Percentiles rank a stretch among this genome's conserved stretches.
phyloP scores from a whole-genome alignment of 306 rosid genomes.

The Glycyrrhiza uralensis region DNA sequence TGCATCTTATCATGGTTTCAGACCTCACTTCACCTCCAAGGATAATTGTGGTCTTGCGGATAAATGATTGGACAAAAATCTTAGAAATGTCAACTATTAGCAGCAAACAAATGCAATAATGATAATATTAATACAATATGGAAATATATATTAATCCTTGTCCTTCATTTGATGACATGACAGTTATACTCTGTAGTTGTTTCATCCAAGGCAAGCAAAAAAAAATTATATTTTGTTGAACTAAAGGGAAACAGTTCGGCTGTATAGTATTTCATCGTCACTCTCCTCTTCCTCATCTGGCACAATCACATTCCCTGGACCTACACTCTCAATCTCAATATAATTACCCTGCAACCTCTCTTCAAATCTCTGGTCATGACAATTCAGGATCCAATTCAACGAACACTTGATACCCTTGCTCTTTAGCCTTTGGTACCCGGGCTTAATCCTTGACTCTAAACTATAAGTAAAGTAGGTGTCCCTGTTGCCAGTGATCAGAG shows the following conservation, averaged over 20 bases:
- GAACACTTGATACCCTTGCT: constrained; percentile 66
- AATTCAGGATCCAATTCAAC: constrained; percentile 74
- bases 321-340: constrained; percentile 64
- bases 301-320: constrained; percentile 62
- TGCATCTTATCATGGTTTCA: too few species aligned
- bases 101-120: background rate
- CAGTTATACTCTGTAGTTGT: background rate
- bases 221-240: background rate
- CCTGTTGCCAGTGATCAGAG: too few species aligned
- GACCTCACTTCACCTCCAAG: too few species aligned
- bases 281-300: constrained; percentile 75
- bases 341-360: constrained; percentile 78
- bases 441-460: constrained; percentile 85
- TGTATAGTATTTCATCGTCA: constrained; percentile 64
- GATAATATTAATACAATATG: background rate
- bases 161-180: background rate
- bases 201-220: constrained; percentile 3
- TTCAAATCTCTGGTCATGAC: constrained; percentile 84
- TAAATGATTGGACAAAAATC: too few species aligned
- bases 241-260: constrained; percentile 62
- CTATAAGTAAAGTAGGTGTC: constrained; percentile 86
- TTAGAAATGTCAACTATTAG: too few species aligned
- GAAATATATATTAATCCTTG: background rate
- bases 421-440: constrained; percentile 64
- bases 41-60: too few species aligned